Evolutionary conservation across 1,284 basidiomycete genomes (phyloP), one percentile per base, ranked within the genome.

Genomic region (Takashimella tepidaria): DNA sequence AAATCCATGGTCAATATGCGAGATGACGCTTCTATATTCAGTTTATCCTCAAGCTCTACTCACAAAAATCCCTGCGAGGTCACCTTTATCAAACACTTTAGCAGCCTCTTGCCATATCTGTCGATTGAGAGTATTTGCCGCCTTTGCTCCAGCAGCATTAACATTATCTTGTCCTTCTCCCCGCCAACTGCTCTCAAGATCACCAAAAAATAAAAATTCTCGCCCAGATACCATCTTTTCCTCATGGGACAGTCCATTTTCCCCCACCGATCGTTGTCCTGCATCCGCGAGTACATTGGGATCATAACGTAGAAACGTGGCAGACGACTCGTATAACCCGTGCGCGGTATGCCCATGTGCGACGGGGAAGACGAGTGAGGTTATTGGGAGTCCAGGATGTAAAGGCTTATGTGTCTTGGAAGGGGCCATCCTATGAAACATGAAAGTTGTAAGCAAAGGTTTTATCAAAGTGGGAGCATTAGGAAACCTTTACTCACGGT

Each of bases 171-270:
- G 58, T 0, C 60, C 62, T 8, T 56, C 26, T 2, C 50, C 41
- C 8, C 67, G 48, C 44, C 55, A 70, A 3, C 57, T 55, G 25
- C 59, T 60, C 52, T 74, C 72, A 16, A 75, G 47, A 57, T 76
- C 74, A 6, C 74, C 74, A 48, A 73, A 75, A 58, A 76, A 76
- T 10, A 76, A 52, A 44, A 76, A 68, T 52, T 75, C 70, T n/a
- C 57, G 46, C 5, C 59, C 58, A 10, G 46, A 31, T 37, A 37
- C 16, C 16, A 16, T 37, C 31, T 37, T 37, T 16, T 37, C 31
- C 31, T 37, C 31, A 8, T 8, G 31, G 16, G 31, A 37, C 31
- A 37, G 10, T 20, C 3, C 19, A 37, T 3, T 37, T 40, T 12
- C 11, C 23, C 45, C 19, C 13, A 26, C 4, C 19, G 23, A 27